These are phyloP conservation scores for Marvania coccoides DNA, from an alignment of 139 green algal genomes.

Conservation along the genomic window DNA sequence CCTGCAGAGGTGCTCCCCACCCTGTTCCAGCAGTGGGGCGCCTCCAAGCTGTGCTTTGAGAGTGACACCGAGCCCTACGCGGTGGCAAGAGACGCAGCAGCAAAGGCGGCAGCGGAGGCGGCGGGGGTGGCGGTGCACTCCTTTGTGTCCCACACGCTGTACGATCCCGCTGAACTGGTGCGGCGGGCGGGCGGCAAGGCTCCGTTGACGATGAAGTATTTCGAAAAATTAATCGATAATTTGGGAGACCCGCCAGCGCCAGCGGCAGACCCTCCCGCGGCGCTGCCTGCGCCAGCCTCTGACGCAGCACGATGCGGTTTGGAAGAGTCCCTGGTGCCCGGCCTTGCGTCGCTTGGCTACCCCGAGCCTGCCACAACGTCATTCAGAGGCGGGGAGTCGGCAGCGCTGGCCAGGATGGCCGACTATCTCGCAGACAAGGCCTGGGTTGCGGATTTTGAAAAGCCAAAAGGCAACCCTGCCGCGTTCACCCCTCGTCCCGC, in stretches of 20 bases:
- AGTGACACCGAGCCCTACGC: slow-evolving; percentile 85
- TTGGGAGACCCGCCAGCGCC: slow-evolving; percentile 39
- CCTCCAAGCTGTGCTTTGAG: slow-evolving; percentile 71
- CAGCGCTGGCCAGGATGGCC: slow-evolving; percentile 41
- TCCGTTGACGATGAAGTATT: slow-evolving; percentile 56
- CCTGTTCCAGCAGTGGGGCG: slow-evolving; percentile 48
- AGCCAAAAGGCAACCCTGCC: slow-evolving; percentile 76
- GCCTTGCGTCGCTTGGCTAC: slow-evolving; percentile 57
- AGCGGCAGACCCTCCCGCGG: slow-evolving; percentile 31
- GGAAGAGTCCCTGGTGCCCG: slow-evolving; percentile 38
- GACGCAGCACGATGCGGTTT: neutral
- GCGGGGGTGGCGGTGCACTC: slow-evolving; percentile 50
- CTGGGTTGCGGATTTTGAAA: slow-evolving; percentile 79
- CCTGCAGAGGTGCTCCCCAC: slow-evolving; percentile 63
- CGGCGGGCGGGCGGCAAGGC: slow-evolving; percentile 39
- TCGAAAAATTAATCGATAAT: slow-evolving; percentile 60
- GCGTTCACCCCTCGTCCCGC: slow-evolving; percentile 58
- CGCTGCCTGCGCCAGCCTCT: slow-evolving; percentile 27
- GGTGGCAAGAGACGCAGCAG: slow-evolving; percentile 36
- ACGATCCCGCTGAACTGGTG: slow-evolving; percentile 53
- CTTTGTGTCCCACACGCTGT: slow-evolving; percentile 76
- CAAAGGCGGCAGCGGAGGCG: slow-evolving; percentile 29
- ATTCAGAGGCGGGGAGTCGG: slow-evolving; percentile 76
- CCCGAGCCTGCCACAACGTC: slow-evolving; percentile 25
- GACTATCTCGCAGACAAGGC: slow-evolving; percentile 46